Evolutionary conservation across 1,139 yeast genomes (phyloP), one percentile per base, ranked within the genome.

Genomic region (Sugiyamaella novakii): DNA sequence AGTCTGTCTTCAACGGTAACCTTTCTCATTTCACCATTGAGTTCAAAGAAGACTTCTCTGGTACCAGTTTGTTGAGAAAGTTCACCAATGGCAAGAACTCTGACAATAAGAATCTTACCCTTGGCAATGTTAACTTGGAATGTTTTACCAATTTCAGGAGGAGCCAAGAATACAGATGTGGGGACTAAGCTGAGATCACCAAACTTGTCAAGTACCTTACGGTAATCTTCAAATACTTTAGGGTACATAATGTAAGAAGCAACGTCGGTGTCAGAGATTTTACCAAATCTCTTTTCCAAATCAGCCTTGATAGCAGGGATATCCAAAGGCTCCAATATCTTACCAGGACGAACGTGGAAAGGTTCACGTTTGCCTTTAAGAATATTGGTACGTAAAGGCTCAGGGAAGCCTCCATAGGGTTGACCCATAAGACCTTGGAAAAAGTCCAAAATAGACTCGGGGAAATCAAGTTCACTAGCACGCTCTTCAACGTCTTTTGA

Each of bases 351-450:
- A 61, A 78, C 75, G 55, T 81, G 79, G 70, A 92, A 81, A 73
- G 89, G 88, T 71, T 87, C 84, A 73, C 99, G 85, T 81, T 89
- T 91, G 62, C 87, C 87, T 67, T 80, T 80, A 67, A 92, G 81
- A 55, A 92, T 80, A 68, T 91, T 87, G 41, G 96, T 77, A 74
- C 98, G 84, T 70, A 92, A 78, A 42, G 99, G 98, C 73, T 92
- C 99, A 48, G 98, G 98, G 95, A 94, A 92, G 5, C 99, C 99
- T 60, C 98, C 98, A 67, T 87, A 89, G 61, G 99, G 99, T 63
- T 92, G 92, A 67, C 99, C 99, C 89, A 94, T 92, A 66, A 92
- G 79, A 62, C 99, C 99, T 76, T 94, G 96, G 81, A 92, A 89
- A 78, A 92, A 92, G 73, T 94, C 98, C 67, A 92, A 79, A 28